These are phyloP conservation scores for Aspergillus incahuasiensis DNA, from an alignment of 495 filamentous ascomycete species.

Conservation along the genomic window DNA sequence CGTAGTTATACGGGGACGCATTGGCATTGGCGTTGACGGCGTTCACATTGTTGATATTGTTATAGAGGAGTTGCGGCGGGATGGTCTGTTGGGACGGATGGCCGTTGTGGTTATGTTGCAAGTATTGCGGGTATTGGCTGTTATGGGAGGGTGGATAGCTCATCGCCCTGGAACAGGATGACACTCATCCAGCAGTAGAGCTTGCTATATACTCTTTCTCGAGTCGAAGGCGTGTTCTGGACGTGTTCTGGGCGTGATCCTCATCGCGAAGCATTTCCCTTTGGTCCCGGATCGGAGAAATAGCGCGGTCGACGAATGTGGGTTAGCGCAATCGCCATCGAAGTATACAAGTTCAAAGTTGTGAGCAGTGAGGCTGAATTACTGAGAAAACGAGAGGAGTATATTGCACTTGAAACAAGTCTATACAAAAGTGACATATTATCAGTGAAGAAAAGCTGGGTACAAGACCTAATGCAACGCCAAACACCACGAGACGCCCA, in stretches of 20 bases:
- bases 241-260: background rate
- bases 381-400: background rate
- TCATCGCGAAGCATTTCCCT: conserved; percentile 15
- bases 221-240: conserved; percentile 3
- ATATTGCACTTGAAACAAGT: background rate
- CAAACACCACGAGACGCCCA: background rate
- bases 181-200: conserved; percentile 19
- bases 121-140: conserved; percentile 42
- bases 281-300: conserved; percentile 39
- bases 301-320: conserved; percentile 16
- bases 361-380: too few relatives aligned
- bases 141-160: conserved; percentile 46
- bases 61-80: conserved; percentile 36
- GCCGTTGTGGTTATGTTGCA: conserved; percentile 25
- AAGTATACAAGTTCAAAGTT: background rate
- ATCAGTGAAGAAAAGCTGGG: background rate
- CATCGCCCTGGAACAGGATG: conserved; percentile 40
- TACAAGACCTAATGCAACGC: background rate
- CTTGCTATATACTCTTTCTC: conserved; percentile 11
- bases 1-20: conserved; percentile 37
- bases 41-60: conserved; percentile 35
- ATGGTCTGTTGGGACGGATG: conserved; percentile 23
- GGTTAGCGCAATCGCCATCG: background rate
- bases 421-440: background rate
- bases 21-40: conserved; percentile 28